Evolutionary conservation across 108 stramenopile genomes (phyloP), one percentile per base, ranked within the genome.

Genomic region (Fragilaria crotonensis): DNA sequence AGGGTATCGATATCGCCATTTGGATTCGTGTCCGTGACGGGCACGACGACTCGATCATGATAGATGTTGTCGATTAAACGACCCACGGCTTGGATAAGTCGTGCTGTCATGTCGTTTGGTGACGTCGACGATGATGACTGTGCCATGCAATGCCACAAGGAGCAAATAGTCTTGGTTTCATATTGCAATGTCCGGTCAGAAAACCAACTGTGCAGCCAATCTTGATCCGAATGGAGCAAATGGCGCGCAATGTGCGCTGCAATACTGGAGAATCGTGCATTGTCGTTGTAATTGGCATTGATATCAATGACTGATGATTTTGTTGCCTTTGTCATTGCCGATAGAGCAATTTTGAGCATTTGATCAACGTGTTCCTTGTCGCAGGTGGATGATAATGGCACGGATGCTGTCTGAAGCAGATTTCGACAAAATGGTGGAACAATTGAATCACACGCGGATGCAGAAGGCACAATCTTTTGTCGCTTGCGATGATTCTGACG

Each of bases 111-210:
- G 7, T 27, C 14, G 7, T 17, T 29, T 50, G 49, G 5, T 7
- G 49, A 20, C n/a, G n/a, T 19, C n/a, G n/a, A 19, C 5, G n/a
- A 50, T 25, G 53, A 54, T 22, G 53, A 41, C 53, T 22, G 27
- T 30, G 53, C 53, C 53, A 54, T 30, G 22, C 7, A 9, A 9
- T 54, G 53, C 53, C 14, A 14, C 4, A 28, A 27, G 23, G 7
- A 14, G 22, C 9, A 30, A 29, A 28, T 14, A 9, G 22, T 4
- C 19, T 54, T 9, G 53, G 7, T 28, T 22, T 54, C 9, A 14
- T 54, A 54, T 30, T 5, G 26, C n/a, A 23, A 19, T 21, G 49
- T 50, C 20, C 17, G 5, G 22, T 9, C 7, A 21, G 20, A 50
- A 25, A 23, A 7, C 23, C 49, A 23, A 5, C 17, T 7, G 20